Percentiles rank a stretch among this genome's conserved stretches.
Conservation (phyloP, 2,329 filamentous ascomycete species). For the Diaporthe sp. region DNA sequence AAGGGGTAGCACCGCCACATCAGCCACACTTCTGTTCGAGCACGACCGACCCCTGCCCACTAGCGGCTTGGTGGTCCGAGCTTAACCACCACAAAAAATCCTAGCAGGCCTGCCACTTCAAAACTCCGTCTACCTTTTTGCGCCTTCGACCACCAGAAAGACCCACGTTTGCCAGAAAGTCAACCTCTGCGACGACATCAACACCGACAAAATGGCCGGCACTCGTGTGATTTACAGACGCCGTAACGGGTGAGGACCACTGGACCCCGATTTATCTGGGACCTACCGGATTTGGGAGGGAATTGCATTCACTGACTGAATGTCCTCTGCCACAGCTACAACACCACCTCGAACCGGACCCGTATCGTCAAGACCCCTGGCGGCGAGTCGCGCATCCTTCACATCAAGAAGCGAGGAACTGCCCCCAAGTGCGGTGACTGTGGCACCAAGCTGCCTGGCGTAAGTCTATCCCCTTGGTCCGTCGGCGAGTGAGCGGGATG, state of each 20-base stretch:
- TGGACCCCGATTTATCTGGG: conserved; percentile 34
- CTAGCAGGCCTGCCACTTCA: conserved; percentile 27
- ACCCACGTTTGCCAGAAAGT: conserved; percentile 35
- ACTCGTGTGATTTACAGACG: conserved; percentile 77
- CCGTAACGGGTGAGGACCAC: conserved; percentile 78
- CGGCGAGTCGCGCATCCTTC: conserved; percentile 93
- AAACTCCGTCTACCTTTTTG: conserved; percentile 25
- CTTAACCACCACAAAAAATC: conserved; percentile 26
- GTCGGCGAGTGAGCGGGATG: not conserved
- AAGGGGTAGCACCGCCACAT: not conserved
- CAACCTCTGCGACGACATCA: conserved; percentile 34
- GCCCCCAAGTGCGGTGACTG: conserved; percentile 99
- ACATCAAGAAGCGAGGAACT: conserved; percentile 99
- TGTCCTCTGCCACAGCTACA: conserved; percentile 75
- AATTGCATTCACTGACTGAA: conserved; percentile 36
- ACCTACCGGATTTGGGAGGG: not conserved
- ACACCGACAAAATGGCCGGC: conserved; percentile 66
- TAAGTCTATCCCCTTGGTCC: conserved; percentile 69
- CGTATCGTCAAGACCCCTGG: conserved; percentile 96
- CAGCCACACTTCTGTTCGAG: not conserved
- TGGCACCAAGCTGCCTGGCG: conserved; percentile 95
- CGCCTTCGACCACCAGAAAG: conserved; percentile 30
- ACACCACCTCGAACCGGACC: conserved; percentile 97
- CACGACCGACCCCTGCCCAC: no score
- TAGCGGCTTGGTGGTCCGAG: not conserved